phyloP scores from a whole-genome alignment of 805 yeast species.

The Debaryomyces maramus region DNA sequence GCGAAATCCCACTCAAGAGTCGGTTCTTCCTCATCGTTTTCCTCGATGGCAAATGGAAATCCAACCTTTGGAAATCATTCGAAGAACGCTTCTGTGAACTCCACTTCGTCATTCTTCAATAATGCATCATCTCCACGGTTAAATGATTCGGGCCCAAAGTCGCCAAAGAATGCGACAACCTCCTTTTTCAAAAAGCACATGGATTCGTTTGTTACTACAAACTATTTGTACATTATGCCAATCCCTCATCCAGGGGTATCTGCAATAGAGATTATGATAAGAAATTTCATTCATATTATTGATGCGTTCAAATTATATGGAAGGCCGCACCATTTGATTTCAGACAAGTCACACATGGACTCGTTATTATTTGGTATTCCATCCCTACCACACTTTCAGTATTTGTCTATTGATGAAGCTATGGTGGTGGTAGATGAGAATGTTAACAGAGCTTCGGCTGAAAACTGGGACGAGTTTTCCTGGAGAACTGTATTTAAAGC shows the following conservation, averaged over 20 bases:
- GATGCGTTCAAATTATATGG: constrained; percentile 75
- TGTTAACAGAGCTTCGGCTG: constrained; percentile 17
- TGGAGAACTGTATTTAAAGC: constrained; percentile 30
- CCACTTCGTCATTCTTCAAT: constrained; percentile 31
- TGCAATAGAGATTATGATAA: constrained; percentile 69
- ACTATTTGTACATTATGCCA: constrained; percentile 67
- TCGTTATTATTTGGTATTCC: constrained; percentile 78
- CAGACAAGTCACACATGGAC: constrained; percentile 64
- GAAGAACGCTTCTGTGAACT: constrained; percentile 22
- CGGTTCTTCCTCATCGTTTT: constrained; percentile 18
- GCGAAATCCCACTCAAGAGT: constrained; percentile 22
- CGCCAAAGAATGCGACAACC: constrained; percentile 12
- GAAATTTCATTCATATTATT: constrained; percentile 67
- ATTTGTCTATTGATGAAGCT: constrained; percentile 39
- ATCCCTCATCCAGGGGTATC: constrained; percentile 70
- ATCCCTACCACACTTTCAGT: constrained; percentile 65
- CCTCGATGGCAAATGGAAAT: constrained; percentile 9
- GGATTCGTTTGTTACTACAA: constrained; percentile 31
- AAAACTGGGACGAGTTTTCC: constrained; percentile 26
- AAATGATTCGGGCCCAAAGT: constrained; percentile 3
- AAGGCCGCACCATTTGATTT: constrained; percentile 68
- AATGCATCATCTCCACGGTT: constrained; percentile 24
- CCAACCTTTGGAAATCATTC: constrained; percentile 12
- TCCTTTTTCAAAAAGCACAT: constrained; percentile 30
- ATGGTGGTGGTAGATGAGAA: constrained; percentile 18